Evolutionary conservation across 805 yeast species (phyloP), one percentile per base, ranked within the genome.

Genomic region (Candida awuae): DNA sequence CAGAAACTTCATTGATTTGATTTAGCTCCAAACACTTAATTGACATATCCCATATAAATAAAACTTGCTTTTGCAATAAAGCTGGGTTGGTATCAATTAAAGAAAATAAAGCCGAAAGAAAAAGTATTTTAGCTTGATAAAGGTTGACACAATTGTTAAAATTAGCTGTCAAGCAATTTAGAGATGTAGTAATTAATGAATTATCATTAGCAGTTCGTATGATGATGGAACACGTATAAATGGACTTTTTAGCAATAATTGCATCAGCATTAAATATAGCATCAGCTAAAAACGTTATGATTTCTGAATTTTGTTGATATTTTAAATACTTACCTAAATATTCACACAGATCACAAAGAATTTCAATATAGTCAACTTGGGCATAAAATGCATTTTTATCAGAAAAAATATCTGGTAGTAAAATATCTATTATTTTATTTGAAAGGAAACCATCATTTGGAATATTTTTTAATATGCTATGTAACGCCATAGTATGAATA

Each of bases 351-450:
- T 78, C 85, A 17, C 71, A 65, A 32, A 80, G 54, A 6, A 79
- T 67, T 52, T 82, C 90, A 45, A 80, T 68, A 29, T 69, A 61
- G 49, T 82, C 87, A 26, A 78, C 66, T 10, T 64, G 58, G 8
- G 50, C 46, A 16, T 39, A 46, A 27, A 61, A 46, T 4, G 31
- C 28, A 0, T 29, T 32, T 8, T 22, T 71, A 58, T 44, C 55
- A 10, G 43, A 44, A 21, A 45, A 39, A 8, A 55, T 34, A 18
- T 47, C 48, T 3, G 73, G 72, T 13, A 73, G 48, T 7, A 75
- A 44, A 6, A 51, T 44, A 13, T 58, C 63, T 10, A 70, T 50
- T 14, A 71, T 61, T 8, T 43, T 41, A n/a, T 34, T 32, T 8
- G 48, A 50, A 4, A 43, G 38, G 0, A 46, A 21, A 8, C 51